Percentiles rank a stretch among this genome's conserved stretches.
Conservation (phyloP, 2,329 filamentous ascomycete species). For the Mycosphaerella sp. region DNA sequence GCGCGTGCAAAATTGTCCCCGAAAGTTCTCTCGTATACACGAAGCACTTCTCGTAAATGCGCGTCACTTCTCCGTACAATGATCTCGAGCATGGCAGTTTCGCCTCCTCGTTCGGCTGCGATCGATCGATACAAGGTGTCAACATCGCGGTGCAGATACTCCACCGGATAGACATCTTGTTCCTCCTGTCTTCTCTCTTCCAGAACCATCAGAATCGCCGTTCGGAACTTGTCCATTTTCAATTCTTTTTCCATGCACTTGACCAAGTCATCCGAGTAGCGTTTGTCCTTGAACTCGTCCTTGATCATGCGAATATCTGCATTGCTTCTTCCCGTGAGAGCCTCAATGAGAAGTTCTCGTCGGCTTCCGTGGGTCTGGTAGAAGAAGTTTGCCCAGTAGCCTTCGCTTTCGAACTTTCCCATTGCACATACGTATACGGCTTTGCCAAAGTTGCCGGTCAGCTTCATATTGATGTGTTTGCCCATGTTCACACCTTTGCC, state of each 20-base stretch:
- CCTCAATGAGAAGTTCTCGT: conserved; percentile 85
- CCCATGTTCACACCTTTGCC: conserved; percentile 76
- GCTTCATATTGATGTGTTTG: conserved; percentile 79
- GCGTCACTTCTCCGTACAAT: conserved; percentile 72
- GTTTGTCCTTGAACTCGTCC: conserved; percentile 81
- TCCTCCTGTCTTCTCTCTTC: conserved; percentile 83
- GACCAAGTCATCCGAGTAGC: conserved; percentile 73
- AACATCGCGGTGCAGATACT: conserved; percentile 59
- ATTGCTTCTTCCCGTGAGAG: conserved; percentile 83
- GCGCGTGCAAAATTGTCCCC: conserved; percentile 78
- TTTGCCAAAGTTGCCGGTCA: conserved; percentile 75
- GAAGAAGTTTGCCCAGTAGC: conserved; percentile 98
- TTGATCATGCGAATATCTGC: conserved; percentile 84
- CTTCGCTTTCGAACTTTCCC: conserved; percentile 85
- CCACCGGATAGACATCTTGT: conserved; percentile 52
- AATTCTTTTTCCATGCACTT: conserved; percentile 89
- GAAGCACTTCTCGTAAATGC: conserved; percentile 74
- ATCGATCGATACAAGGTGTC: conserved; percentile 63
- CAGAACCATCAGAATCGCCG: conserved; percentile 73
- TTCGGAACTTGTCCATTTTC: conserved; percentile 93
- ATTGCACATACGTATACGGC: conserved; percentile 84
- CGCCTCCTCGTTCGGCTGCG: conserved; percentile 68
- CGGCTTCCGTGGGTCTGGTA: conserved; percentile 82
- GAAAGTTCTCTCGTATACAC: conserved; percentile 67
- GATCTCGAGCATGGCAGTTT: conserved; percentile 79